Percentiles rank a stretch among this genome's conserved stretches.
These are phyloP conservation scores for Sarcomyxa edulis DNA, from an alignment of 768 basidiomycete genomes.

Conservation along the genomic window DNA sequence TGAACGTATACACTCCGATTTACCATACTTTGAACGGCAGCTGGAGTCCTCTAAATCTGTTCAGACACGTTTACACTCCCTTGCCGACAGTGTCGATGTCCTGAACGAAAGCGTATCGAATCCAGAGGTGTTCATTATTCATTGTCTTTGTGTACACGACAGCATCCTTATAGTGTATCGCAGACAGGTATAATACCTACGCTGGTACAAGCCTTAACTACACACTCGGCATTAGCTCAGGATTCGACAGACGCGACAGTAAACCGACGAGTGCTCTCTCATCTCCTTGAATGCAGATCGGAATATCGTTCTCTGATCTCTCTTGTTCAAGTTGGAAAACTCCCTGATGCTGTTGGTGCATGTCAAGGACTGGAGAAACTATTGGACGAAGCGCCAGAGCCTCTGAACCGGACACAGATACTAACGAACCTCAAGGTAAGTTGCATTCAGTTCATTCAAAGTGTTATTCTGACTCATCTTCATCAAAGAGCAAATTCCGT, in stretches of 20 bases:
- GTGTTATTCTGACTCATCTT: constrained; percentile 1
- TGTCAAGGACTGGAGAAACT: constrained; percentile 35
- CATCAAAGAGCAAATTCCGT: constrained; percentile 46
- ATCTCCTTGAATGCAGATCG: constrained; percentile 47
- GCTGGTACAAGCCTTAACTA: constrained; percentile 47
- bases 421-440: constrained; percentile 55
- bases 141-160: neutral
- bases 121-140: constrained; percentile 45
- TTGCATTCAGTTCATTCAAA: constrained; percentile 9
- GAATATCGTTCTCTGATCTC: constrained; percentile 38
- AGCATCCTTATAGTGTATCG: constrained; percentile 8
- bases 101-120: constrained; percentile 49
- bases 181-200: constrained; percentile 69
- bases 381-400: constrained; percentile 42
- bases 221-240: constrained; percentile 62
- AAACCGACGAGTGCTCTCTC: constrained; percentile 43
- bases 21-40: constrained; percentile 61
- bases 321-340: constrained; percentile 49
- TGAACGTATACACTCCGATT: constrained; percentile 63
- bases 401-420: constrained; percentile 48
- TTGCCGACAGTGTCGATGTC: constrained; percentile 48
- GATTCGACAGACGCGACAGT: constrained; percentile 51
- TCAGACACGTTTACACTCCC: constrained; percentile 48
- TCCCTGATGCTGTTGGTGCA: constrained; percentile 57
- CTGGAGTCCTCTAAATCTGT: constrained; percentile 57